Percentiles rank a stretch among this genome's conserved stretches.
These are phyloP conservation scores for Aspergillus sp. DNA, from an alignment of 2,329 filamentous ascomycete species.

Conservation along the genomic window DNA sequence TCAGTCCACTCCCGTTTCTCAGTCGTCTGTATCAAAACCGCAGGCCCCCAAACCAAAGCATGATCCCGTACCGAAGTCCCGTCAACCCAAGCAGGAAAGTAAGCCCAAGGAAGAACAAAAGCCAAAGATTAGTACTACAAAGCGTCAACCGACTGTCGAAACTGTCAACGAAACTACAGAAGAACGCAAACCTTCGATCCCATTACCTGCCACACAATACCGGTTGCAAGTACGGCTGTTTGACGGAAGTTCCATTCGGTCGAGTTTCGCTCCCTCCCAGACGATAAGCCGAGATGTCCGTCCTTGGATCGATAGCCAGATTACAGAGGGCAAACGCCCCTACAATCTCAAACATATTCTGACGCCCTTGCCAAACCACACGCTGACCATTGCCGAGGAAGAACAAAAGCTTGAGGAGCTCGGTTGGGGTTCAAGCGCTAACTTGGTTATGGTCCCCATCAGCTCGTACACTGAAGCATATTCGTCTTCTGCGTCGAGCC, in stretches of 20 bases:
- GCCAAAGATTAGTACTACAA: slow-evolving; percentile 26
- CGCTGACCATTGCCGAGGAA: slow-evolving; percentile 74
- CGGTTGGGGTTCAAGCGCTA: slow-evolving; percentile 74
- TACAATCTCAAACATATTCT: slow-evolving; percentile 85
- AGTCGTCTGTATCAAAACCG: not conserved
- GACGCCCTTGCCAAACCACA: slow-evolving; percentile 71
- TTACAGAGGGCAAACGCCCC: slow-evolving; percentile 57
- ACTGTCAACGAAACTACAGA: slow-evolving; percentile 6
- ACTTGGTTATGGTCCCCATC: slow-evolving; percentile 75
- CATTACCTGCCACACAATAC: slow-evolving; percentile 39
- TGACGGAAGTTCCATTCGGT: slow-evolving; percentile 76
- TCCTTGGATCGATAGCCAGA: slow-evolving; percentile 69
- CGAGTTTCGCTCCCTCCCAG: slow-evolving; percentile 63
- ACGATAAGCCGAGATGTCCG: slow-evolving; percentile 67
- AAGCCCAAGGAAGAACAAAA: slow-evolving; percentile 8
- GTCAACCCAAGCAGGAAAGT: not conserved
- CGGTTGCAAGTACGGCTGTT: slow-evolving; percentile 78
- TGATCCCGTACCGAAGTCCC: not conserved
- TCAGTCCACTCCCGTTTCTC: not conserved
- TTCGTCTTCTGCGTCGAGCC: slow-evolving; percentile 34
- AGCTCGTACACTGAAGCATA: slow-evolving; percentile 61
- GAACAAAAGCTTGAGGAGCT: slow-evolving; percentile 64
- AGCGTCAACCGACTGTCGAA: slow-evolving; percentile 8
- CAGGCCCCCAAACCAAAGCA: not conserved
- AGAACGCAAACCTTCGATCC: slow-evolving; percentile 11